Evolutionary conservation across 805 yeast genomes (phyloP), one percentile per base, ranked within the genome.

Genomic region (Cephaloascus fragrans): DNA sequence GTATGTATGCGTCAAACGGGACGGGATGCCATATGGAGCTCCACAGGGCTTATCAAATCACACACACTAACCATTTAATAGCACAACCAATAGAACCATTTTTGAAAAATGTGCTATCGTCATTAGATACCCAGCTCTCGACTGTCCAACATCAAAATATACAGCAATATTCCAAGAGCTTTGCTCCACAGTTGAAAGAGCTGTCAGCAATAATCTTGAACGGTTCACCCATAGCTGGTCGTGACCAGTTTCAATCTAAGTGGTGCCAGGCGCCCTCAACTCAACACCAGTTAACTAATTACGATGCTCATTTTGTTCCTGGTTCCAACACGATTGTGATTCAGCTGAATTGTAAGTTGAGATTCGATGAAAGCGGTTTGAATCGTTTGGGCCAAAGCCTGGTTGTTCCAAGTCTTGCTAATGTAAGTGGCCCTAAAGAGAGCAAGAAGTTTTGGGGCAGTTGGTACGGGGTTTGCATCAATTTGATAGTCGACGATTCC

Each of bases 281-380:
- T 1, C 77, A 73, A 41, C 93, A 83, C 51, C 75, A 66, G 39
- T 51, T 82, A 32, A 73, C 76, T n/a, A 72, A 79, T 10, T 67
- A 71, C 39, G 90, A 83, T 52, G 69, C 75, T 36, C 93, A 83
- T 50, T 59, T 75, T 41, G 70, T 83, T 8, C 84, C 84, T 0
- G 85, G 85, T 1, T 67, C 83, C 0, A 77, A 76, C 1, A 63
- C 72, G 1, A 54, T 67, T 31, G 64, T 80, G 5, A 64, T 78
- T 20, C 69, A 69, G 40, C 58, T 75, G 14, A 62, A 73, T n/a
- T 62, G 75, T 14, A 83, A 80, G 53, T 83, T 83, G 10, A 66
- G 79, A 43, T 83, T 83, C 48, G 93, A 84, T 55, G 93, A 84
- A 50, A 71, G 80, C 39, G 93, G 93, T 0, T 70, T 64, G 43